Evolutionary conservation across 108 stramenopile genomes (phyloP), one percentile per base, ranked within the genome.

Genomic region (Skeletonema menzelii): DNA sequence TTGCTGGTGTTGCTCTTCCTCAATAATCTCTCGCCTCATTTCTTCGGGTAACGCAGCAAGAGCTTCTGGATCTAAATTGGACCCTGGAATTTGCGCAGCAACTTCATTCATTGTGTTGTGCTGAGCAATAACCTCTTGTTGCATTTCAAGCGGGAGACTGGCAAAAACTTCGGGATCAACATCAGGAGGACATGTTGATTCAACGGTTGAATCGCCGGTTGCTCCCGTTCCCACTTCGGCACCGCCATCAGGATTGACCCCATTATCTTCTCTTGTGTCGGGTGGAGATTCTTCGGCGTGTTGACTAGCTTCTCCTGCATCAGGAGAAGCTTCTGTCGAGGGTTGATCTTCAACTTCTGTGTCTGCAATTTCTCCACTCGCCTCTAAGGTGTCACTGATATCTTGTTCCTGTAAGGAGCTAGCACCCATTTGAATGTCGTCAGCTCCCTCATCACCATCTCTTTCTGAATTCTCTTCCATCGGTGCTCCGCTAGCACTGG

Each of bases 1-100:
- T 6, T 95, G 89, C 75, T 93, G 93, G 12, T 85, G 91, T 24
- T 85, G 88, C 70, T 97, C 97, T 78, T 98, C 93, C 63, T 88
- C 92, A 49, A 98, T 92, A 14, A 97, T 86, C 75, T 98, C 97
- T 19, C 90, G 71, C 59, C 97, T 75, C 90, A 98, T 94, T 27
- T 96, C 95, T 59, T 95, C 92, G 31, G 97, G 97, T 27, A 98
- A 77, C n/a, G 95, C 95, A 3, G 96, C 96, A 8, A 98, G 88
- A 7, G 89, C 94, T 66, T 97, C 97, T 3, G 94, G 96, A 69
- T 98, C 97, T 38, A 96, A 76, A 4, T 94, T 92, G n/a, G 96
- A 92, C 11, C 80, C 84, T 56, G 84, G 89, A 24, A 95, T 88
- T 73, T 95, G 85, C 19, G 79, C 70, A 8, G 77, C 85, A 26